These are phyloP conservation scores for Cryptococcus jaspeensis DNA, from an alignment of 1,284 basidiomycete genomes.

Conservation along the genomic window DNA sequence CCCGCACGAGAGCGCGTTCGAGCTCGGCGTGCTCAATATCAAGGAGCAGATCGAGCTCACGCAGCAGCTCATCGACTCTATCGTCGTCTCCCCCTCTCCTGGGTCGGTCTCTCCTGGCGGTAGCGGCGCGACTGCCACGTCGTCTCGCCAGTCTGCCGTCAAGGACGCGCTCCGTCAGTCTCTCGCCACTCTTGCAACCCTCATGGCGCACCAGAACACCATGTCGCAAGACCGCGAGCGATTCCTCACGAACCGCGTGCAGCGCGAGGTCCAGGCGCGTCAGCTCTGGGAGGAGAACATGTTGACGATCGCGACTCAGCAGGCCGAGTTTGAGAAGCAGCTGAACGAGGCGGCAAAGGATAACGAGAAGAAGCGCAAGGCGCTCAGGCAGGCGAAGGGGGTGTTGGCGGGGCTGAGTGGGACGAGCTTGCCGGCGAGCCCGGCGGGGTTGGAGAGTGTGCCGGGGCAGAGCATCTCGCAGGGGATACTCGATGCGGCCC, in stretches of 20 bases:
- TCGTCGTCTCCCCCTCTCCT: conserved; percentile 49
- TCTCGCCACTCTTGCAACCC: conserved; percentile 59
- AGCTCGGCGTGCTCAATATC: conserved; percentile 71
- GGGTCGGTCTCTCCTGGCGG: conserved; percentile 31
- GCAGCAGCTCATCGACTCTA: conserved; percentile 62
- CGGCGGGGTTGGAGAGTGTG: background rate
- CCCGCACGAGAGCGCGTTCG: conserved; percentile 68
- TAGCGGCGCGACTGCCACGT: conserved; percentile 7
- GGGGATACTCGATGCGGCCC: conserved; percentile 17
- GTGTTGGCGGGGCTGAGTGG: conserved; percentile 56
- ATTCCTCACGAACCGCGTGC: conserved; percentile 67
- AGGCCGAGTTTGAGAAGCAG: conserved; percentile 79
- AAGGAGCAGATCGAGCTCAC: conserved; percentile 78
- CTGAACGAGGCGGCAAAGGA: conserved; percentile 55
- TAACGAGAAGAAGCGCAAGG: conserved; percentile 53
- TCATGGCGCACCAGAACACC: conserved; percentile 67
- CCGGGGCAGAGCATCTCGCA: background rate
- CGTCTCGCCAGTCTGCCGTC: conserved; percentile 55
- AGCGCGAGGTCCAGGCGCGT: conserved; percentile 69
- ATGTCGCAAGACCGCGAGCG: conserved; percentile 80
- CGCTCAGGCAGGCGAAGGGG: conserved; percentile 68
- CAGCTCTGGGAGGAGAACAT: conserved; percentile 91
- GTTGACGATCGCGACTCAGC: conserved; percentile 78
- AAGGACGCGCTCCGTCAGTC: conserved; percentile 65
- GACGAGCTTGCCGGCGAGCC: conserved; percentile 22